Evolutionary conservation across 257 asterid species (phyloP), one percentile per base, ranked within the genome.

Genomic region (Euphrasia confusa): DNA sequence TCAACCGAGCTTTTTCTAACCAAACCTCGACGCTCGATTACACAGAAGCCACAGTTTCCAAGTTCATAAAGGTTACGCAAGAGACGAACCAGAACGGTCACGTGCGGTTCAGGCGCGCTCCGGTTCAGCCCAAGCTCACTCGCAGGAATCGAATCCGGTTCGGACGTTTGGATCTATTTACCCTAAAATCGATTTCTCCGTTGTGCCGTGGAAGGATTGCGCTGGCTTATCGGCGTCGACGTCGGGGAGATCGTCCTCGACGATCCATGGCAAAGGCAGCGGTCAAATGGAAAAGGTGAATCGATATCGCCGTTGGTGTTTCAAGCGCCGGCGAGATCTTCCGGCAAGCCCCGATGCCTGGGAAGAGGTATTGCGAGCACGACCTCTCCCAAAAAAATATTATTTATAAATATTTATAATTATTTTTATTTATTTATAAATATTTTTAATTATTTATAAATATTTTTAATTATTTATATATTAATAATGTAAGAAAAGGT

Each of bases 201-300:
- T 1, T 21, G 24, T 21, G 0, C 24, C 24, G 24, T 0, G 28
- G 11, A 63, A 63, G 58, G 58, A 63, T n/a, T 4, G 17, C 32
- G 12, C 45, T 27, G 14, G 71, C 53, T 53, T 69, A 7, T 78
- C 87, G 3, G 53, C 74, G 17, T 78, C 83, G 14, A 77, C 81
- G 8, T 81, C 91, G 7, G 77, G 81, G 18, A 79, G 70, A 66
- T 82, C 84, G 7, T 78, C 89, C 4, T 76, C 83, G 49, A 77
- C 88, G 54, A 84, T 86, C 28, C 75, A 95, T 9, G 94, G 89
- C 17, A 94, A 86, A 64, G 95, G 95, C 49, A 89, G 95, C 69
- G 24, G 24, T 21, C 24, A 21, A 21, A 21, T 21, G 24, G 1
- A 21, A 21, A 21, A 21, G 24, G 24, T 21, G 24, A 21, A 21